These are phyloP conservation scores for Gentiana macrophylla DNA, from an alignment of 257 asterid genomes.

Conservation along the genomic window DNA sequence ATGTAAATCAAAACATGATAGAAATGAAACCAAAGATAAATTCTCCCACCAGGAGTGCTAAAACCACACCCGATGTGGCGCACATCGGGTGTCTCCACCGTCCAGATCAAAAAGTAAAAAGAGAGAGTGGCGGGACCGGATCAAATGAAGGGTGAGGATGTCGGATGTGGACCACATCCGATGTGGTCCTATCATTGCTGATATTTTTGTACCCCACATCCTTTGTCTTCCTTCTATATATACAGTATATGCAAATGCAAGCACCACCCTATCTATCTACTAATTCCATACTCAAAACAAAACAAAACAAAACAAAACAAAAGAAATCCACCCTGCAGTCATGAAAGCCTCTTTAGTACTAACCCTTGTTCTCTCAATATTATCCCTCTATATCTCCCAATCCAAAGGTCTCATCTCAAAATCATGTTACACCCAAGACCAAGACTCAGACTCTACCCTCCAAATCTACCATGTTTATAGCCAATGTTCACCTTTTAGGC, in stretches of 20 bases:
- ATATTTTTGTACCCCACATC: background rate
- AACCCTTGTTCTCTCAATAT: conserved; percentile 12
- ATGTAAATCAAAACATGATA: too few species aligned
- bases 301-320: background rate
- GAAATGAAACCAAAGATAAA: too few species aligned
- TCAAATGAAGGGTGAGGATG: too few species aligned
- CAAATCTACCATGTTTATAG: conserved; percentile 50
- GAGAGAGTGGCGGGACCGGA: too few species aligned
- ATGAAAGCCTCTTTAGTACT: conserved; percentile 3
- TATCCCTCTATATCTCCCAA: conserved; percentile 18
- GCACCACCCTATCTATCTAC: too few species aligned
- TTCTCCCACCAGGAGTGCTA: too few species aligned
- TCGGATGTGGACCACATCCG: too few species aligned
- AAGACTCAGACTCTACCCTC: conserved; percentile 42
- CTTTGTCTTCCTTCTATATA: background rate
- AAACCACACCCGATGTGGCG: too few species aligned
- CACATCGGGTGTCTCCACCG: too few species aligned
- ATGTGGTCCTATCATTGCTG: too few species aligned
- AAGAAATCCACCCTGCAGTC: background rate
- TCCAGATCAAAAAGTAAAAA: too few species aligned
- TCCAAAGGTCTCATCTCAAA: conserved; percentile 22
- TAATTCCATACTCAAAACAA: too few species aligned
- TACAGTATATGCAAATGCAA: background rate
- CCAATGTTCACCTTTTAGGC: conserved; percentile 56
- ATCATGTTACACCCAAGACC: conserved; percentile 21